Conservation (phyloP, 2,329 filamentous ascomycete species). For the Phialemoniopsis sp. region DNA sequence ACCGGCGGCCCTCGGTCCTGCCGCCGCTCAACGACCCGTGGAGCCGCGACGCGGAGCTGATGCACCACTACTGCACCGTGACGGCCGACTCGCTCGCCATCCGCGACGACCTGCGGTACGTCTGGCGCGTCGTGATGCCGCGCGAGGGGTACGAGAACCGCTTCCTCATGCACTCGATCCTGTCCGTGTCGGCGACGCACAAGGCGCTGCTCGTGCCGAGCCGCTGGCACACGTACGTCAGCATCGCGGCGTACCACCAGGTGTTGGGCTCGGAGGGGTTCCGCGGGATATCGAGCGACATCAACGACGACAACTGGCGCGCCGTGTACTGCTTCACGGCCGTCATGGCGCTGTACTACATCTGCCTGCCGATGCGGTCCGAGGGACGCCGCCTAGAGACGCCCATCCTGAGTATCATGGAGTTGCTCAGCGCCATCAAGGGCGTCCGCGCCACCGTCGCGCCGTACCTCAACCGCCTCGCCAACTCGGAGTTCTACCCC, state of each 20-base stretch:
- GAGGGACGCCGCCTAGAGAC: too few relatives aligned
- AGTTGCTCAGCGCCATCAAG: too few relatives aligned
- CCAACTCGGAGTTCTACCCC: too few relatives aligned
- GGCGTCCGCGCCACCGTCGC: too few relatives aligned
- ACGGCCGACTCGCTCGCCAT: conserved; percentile 16
- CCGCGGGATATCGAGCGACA: too few relatives aligned
- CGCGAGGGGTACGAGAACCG: conserved; percentile 17
- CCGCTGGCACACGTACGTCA: neutral
- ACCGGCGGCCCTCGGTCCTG: neutral
- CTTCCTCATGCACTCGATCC: conserved; percentile 23
- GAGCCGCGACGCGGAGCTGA: conserved; percentile 16
- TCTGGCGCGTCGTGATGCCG: conserved; percentile 20
- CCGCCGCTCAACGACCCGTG: neutral
- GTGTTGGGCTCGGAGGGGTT: too few relatives aligned
- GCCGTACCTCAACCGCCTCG: too few relatives aligned
- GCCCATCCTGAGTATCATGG: too few relatives aligned
- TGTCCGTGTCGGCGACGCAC: conserved; percentile 21
- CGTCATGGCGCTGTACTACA: neutral
- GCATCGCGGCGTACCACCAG: too few relatives aligned
- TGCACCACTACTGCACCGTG: conserved; percentile 22
- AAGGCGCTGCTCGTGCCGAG: conserved; percentile 21
- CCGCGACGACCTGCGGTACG: conserved; percentile 15
- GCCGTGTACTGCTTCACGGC: neutral
- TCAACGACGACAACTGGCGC: neutral
- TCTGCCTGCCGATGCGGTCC: too few relatives aligned